A percentile compares a stretch with the other conserved stretches of the same genome.
These are phyloP conservation scores for Porcisia hertigi DNA, from an alignment of 208 protist genomes.

Conservation along the genomic window DNA sequence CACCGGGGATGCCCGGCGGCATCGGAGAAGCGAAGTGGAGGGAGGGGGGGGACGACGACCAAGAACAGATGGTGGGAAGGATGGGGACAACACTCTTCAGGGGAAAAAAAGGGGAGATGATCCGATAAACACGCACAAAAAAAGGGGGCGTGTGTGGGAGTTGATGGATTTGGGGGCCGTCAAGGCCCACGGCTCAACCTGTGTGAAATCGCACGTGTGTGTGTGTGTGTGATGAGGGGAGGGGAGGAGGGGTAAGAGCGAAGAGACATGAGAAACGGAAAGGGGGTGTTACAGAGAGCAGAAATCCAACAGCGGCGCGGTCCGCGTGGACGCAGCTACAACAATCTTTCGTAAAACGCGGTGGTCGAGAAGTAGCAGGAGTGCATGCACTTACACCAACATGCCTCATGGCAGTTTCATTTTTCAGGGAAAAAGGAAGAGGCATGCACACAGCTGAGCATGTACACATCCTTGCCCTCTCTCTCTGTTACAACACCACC, in stretches of 20 bases:
- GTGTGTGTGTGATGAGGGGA: neutral
- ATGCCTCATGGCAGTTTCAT: neutral
- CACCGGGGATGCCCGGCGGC: constrained; percentile 35
- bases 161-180: neutral
- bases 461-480: neutral
- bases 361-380: neutral
- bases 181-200: constrained; percentile 1
- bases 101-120: neutral
- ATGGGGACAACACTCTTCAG: neutral
- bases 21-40: constrained; percentile 4
- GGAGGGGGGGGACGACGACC: neutral
- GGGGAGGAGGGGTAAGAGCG: neutral
- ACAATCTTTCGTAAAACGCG: neutral
- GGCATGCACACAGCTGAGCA: neutral
- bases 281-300: neutral
- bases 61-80: neutral
- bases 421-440: neutral
- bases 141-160: neutral
- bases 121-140: neutral
- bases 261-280: neutral
- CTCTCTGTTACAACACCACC: neutral
- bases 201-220: neutral
- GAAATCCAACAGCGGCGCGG: neutral
- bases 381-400: neutral
- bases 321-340: neutral